Evolutionary conservation across 352 stramenopile species (phyloP).

Genomic region (Globisporangium mamillatum): DNA sequence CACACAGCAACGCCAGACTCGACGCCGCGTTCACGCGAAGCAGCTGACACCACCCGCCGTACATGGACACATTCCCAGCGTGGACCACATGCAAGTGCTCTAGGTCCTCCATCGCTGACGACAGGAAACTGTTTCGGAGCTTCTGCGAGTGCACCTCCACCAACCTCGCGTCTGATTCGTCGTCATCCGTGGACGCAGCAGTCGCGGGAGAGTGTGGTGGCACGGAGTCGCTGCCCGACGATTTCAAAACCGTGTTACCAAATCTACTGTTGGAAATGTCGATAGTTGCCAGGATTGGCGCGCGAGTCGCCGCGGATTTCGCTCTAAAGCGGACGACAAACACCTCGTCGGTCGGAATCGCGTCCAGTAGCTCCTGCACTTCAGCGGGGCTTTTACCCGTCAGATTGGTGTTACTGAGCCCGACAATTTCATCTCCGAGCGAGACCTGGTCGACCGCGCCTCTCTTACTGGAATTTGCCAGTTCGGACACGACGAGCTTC

Average conservation of each 20-base stretch:
- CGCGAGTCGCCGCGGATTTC: constrained; percentile 17
- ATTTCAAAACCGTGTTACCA: background rate
- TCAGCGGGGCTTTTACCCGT: constrained; percentile 35
- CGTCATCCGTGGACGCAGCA: background rate
- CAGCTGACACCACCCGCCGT: constrained; percentile 66
- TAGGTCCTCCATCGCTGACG: constrained; percentile 19
- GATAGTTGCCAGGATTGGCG: background rate
- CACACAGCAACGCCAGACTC: constrained; percentile 46
- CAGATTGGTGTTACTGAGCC: constrained; percentile 54
- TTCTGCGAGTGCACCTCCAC: constrained; percentile 31
- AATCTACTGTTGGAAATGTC: background rate
- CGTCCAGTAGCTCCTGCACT: constrained; percentile 30
- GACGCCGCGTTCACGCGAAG: constrained; percentile 32
- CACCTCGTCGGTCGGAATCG: constrained; percentile 28
- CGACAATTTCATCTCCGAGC: constrained; percentile 60
- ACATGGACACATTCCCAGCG: constrained; percentile 66
- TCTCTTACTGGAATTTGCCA: constrained; percentile 18
- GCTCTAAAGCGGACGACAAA: constrained; percentile 52
- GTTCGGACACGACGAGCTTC: constrained; percentile 37
- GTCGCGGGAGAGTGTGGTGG: background rate
- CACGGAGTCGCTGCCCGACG: background rate
- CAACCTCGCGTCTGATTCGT: constrained; percentile 8
- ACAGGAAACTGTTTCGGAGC: constrained; percentile 34
- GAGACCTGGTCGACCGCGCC: constrained; percentile 10
- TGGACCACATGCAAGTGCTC: constrained; percentile 43